Base-by-base conservation (phyloP, 192 early-diverging fungal genomes). In the Chytriomyces confervae region DNA sequence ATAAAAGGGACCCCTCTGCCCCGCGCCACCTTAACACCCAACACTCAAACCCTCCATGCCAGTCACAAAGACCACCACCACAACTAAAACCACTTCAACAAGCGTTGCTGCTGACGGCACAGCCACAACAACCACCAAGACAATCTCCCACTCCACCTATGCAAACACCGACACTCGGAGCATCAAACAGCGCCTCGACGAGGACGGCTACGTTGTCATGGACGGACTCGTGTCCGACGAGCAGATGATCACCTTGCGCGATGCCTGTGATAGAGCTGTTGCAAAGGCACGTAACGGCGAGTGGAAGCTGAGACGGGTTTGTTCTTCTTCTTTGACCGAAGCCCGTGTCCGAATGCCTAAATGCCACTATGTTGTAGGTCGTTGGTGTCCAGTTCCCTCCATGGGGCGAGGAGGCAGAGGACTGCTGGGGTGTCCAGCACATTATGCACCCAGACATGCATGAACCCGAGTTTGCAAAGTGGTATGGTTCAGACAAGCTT, bases 341-440 rank as follows among this genome's bases (percentile, higher is more conserved):
- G 3, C 0, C 53, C 20, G 53, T n/a, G 3, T 57, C 20, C 20
- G 53, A 57, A 57, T 57, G 53, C 53, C 53, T 81, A 36, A 36
- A 4, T 36, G 4, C 4, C 36, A 4, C 36, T 36, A 4, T 36
- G 36, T 36, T 36, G 2, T 4, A 83, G 61, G 75, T 83, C 29
- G 85, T 86, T 23, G 85, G 85, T 49, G 84, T 80, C 18, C 83
- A 83, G 61, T 86, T 86, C 50, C 85, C 85, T 36, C 85, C 85
- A 23, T 86, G 85, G 85, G 70, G 61, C 36, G 77, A 85, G 50
- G 84, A 78, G 9, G 79, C 74, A 11, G 76, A 68, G 7, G 82
- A 85, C 50, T 79, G 81, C 10, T 86, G 85, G 85, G 85, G 85
- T 46, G 84, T 86, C 49, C 85, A 86, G 47, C 78, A 81, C 48